Base-by-base conservation (phyloP, 164 flowering plant genomes). In the Umbilicus rupestris region DNA sequence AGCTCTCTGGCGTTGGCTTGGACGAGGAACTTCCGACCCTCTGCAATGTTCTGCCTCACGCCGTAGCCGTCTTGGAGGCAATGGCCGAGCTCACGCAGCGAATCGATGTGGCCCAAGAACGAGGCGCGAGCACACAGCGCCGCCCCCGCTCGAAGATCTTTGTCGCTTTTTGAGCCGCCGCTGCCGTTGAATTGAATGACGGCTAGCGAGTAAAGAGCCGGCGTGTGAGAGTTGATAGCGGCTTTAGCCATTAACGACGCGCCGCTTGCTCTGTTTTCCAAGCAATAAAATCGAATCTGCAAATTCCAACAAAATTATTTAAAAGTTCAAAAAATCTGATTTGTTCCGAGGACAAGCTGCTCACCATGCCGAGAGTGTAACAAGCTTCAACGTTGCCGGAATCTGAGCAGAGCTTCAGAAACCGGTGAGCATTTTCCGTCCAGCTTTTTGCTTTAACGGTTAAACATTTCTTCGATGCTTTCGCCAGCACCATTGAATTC, bases 111-210 rank as follows among this genome's bases (percentile, higher is more conserved):
- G 68, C 96, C 96, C 19, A 87, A 76, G 64, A 67, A 74, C 29
- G 96, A 87, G 0, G 93, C 91, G 52, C 91, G 78, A 1, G 89
- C 89, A 59, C 93, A 89, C 2, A 89, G 79, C 0, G 91, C 84
- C 0, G 83, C 89, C 2, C 91, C 96, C 57, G 93, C 91, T 22
- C 85, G 79, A 12, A 87, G 83, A 63, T 89, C 87, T 71, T 83
- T 89, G 70, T 80, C 86, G 71, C 50, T 76, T 72, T 82, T 88
- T 7, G 86, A 68, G 49, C 84, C 84, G 11, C 95, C 88, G 72
- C 96, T 85, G 47, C 97, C 95, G 80, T 91, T 92, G 81, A 92
- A 92, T 70, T 87, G 97, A 47, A 92, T 84, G 45, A 92, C 87
- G 17, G 97, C 88, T 12, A 92, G 77, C 5, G 96, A 84, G 77